Percentiles rank a stretch among this genome's conserved stretches.
These are phyloP conservation scores for Escovopsis sp. DNA, from an alignment of 2,329 filamentous ascomycete species.

Conservation along the genomic window DNA sequence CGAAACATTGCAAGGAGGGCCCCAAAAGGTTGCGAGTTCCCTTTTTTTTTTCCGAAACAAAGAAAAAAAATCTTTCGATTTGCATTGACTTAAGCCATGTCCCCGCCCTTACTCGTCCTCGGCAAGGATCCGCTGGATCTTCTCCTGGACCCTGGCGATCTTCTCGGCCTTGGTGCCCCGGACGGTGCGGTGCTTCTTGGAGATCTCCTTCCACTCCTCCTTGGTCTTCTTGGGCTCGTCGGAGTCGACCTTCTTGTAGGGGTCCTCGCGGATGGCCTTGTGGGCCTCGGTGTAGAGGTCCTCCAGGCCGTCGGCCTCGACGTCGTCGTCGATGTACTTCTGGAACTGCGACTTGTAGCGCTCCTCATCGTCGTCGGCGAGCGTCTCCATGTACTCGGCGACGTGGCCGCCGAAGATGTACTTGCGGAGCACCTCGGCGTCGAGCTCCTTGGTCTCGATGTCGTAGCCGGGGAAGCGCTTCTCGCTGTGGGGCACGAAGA, in stretches of 20 bases:
- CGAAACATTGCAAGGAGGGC: too few relatives aligned
- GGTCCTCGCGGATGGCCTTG: constrained; percentile 92
- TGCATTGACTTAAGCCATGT: too few relatives aligned
- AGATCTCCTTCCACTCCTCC: constrained; percentile 93
- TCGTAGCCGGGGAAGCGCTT: constrained; percentile 99
- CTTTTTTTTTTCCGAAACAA: too few relatives aligned
- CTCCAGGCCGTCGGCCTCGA: constrained; percentile 94
- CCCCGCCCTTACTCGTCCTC: constrained; percentile 23
- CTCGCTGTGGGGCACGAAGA: constrained; percentile 95
- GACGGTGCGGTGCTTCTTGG: constrained; percentile 65
- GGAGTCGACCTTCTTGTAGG: constrained; percentile 77
- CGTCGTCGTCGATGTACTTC: constrained; percentile 92
- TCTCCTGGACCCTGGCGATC: constrained; percentile 69
- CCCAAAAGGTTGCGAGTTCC: too few relatives aligned
- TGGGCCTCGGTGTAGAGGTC: constrained; percentile 92
- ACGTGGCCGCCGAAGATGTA: constrained; percentile 99
- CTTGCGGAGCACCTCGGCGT: constrained; percentile 90
- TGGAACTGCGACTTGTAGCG: constrained; percentile 97
- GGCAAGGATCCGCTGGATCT: constrained; percentile 67
- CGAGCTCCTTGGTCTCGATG: constrained; percentile 94
- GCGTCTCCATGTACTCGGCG: constrained; percentile 99
- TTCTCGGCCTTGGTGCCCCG: constrained; percentile 80
- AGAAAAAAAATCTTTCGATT: too few relatives aligned
- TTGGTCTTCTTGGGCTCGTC: constrained; percentile 83
- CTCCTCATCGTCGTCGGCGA: constrained; percentile 99